These are phyloP conservation scores for Schizonepeta tenuifolia DNA, from an alignment of 257 asterid species.

Conservation along the genomic window DNA sequence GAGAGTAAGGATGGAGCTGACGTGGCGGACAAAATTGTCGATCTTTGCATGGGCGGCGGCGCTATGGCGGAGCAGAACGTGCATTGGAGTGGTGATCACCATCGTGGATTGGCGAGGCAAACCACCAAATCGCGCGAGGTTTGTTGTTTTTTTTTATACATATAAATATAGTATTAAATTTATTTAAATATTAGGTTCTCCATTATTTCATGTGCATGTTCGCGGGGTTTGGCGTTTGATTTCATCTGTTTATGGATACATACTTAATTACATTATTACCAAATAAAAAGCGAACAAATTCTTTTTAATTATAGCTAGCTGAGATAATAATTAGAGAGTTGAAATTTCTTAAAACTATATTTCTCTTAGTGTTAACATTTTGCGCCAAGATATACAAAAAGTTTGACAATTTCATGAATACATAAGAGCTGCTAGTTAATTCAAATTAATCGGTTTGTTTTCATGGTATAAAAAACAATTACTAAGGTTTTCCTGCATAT, in stretches of 20 bases:
- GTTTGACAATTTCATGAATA: background rate
- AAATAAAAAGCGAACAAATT: background rate
- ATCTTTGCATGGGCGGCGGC: constrained; percentile 47
- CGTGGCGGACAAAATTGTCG: constrained; percentile 61
- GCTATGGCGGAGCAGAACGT: constrained; percentile 34
- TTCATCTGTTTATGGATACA: background rate
- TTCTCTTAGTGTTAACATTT: background rate
- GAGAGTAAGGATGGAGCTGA: constrained; percentile 65
- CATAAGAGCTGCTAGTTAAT: too few relatives aligned
- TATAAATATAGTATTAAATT: too few relatives aligned
- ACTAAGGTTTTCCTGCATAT: background rate
- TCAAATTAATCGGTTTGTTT: too few relatives aligned
- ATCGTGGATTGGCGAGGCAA: constrained; percentile 20
- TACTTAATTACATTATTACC: background rate
- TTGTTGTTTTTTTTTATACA: background rate
- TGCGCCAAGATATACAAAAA: background rate
- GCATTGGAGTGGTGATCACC: constrained; percentile 30
- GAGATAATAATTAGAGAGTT: background rate
- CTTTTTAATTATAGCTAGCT: background rate
- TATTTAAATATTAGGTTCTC: background rate
- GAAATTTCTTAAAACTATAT: background rate
- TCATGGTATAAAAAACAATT: too few relatives aligned
- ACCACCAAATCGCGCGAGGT: constrained; percentile 49
- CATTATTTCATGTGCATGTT: constrained; percentile 33
- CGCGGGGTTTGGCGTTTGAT: constrained; percentile 14